Evolutionary conservation across 495 filamentous ascomycete species (phyloP).

Genomic region (Neurospora tetrasperma): DNA sequence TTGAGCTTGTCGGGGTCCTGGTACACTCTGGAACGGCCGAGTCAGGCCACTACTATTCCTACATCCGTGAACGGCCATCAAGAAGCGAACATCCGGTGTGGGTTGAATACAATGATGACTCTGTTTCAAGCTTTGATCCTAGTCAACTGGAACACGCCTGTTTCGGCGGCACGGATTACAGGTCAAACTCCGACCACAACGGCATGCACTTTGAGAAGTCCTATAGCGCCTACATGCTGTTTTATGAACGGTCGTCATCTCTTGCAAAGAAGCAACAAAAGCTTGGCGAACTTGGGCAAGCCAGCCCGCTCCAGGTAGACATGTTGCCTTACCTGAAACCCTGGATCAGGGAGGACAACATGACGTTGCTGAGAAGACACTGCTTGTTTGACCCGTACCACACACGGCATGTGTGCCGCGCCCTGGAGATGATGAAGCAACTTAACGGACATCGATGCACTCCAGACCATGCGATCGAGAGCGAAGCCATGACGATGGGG

Average conservation of each 20-base stretch:
- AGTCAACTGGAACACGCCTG: slow-evolving; percentile 60
- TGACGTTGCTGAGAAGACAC: slow-evolving; percentile 60
- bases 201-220: slow-evolving; percentile 49
- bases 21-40: slow-evolving; percentile 91
- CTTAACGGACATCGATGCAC: slow-evolving; percentile 36
- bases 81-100: slow-evolving; percentile 44
- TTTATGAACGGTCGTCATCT: slow-evolving; percentile 76
- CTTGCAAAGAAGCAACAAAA: slow-evolving; percentile 41
- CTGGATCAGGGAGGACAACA: slow-evolving; percentile 62
- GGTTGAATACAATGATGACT: slow-evolving; percentile 91
- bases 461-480: slow-evolving; percentile 45
- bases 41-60: slow-evolving; percentile 96
- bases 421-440: slow-evolving; percentile 42
- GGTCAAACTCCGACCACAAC: slow-evolving; percentile 32
- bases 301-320: slow-evolving; percentile 44
- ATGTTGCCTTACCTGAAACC: slow-evolving; percentile 46
- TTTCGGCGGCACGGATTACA: slow-evolving; percentile 64
- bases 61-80: slow-evolving; percentile 69
- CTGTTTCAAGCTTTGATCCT: slow-evolving; percentile 66
- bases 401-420: slow-evolving; percentile 50
- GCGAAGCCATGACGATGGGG: slow-evolving; percentile 51
- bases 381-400: slow-evolving; percentile 73
- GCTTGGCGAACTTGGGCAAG: slow-evolving; percentile 18
- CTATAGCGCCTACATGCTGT: slow-evolving; percentile 94
- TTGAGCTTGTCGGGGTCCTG: slow-evolving; percentile 85